A percentile compares a stretch with the other conserved stretches of the same genome.
These are phyloP conservation scores for Ogataea zsoltii DNA, from an alignment of 805 yeast genomes.

Conservation along the genomic window DNA sequence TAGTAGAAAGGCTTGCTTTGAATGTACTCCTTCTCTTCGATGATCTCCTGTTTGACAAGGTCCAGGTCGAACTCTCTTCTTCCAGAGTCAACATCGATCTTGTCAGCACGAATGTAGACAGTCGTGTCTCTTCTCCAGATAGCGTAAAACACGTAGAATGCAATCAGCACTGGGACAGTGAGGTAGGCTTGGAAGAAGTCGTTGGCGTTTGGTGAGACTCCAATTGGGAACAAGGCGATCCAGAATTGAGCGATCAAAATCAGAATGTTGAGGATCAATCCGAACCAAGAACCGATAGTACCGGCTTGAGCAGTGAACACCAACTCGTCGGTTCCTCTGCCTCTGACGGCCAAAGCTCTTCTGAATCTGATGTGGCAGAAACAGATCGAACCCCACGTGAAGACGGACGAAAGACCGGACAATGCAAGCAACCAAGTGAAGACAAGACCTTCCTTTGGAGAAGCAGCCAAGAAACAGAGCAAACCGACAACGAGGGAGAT, in stretches of 20 bases:
- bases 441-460: conserved; percentile 53
- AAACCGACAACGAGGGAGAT: conserved; percentile 56
- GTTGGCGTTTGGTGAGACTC: conserved; percentile 50
- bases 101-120: conserved; percentile 43
- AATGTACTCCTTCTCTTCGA: conserved; percentile 54
- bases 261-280: conserved; percentile 54
- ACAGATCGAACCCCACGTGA: conserved; percentile 79
- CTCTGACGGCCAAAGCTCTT: conserved; percentile 62
- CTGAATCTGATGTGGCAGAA: conserved; percentile 71
- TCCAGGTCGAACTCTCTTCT: conserved; percentile 62
- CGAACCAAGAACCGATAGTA: conserved; percentile 64
- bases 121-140: conserved; percentile 47
- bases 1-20: conserved; percentile 46
- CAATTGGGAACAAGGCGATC: conserved; percentile 74
- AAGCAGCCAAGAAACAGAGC: conserved; percentile 63
- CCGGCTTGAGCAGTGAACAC: conserved; percentile 70
- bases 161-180: conserved; percentile 62
- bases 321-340: conserved; percentile 67
- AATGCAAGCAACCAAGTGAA: conserved; percentile 79
- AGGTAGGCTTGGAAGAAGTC: conserved; percentile 67
- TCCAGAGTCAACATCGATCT: conserved; percentile 64
- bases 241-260: conserved; percentile 79
- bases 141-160: conserved; percentile 39
- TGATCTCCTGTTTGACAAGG: conserved; percentile 53
- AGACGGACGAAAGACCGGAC: conserved; percentile 73